These are phyloP conservation scores for Yamagishiella unicocca DNA, from an alignment of 139 green algal genomes.

Conservation along the genomic window DNA sequence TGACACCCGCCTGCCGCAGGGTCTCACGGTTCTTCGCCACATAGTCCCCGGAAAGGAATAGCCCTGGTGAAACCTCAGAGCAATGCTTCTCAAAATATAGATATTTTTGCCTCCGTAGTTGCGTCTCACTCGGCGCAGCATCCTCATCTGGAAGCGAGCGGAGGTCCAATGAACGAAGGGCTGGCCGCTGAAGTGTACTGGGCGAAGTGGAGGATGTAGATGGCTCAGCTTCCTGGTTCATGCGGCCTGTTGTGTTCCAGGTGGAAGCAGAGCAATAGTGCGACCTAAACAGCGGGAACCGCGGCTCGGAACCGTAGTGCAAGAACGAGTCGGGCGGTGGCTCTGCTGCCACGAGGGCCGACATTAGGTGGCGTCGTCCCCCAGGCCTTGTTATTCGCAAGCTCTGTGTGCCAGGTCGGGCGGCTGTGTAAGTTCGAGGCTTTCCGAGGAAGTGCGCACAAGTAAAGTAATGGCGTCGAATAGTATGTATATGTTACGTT, in stretches of 20 bases:
- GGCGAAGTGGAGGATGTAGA: not conserved
- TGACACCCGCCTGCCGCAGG: slow-evolving; percentile 84
- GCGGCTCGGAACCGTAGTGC: not conserved
- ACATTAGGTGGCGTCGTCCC: slow-evolving; percentile 1
- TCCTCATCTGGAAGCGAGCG: slow-evolving; percentile 66
- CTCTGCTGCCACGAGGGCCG: slow-evolving; percentile 19
- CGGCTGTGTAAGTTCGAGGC: too few species aligned
- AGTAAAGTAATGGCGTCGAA: too few species aligned
- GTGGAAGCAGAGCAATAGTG: slow-evolving; percentile 1
- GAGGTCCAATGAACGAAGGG: slow-evolving; percentile 65
- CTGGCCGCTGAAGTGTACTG: not conserved
- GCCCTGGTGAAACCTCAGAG: slow-evolving; percentile 76
- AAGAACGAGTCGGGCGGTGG: slow-evolving; percentile 20
- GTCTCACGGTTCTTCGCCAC: slow-evolving; percentile 86
- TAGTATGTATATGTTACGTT: too few species aligned
- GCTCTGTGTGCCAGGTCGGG: too few species aligned
- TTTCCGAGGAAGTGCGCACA: too few species aligned
- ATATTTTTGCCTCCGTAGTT: slow-evolving; percentile 79
- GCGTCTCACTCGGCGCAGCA: slow-evolving; percentile 70
- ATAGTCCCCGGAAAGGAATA: slow-evolving; percentile 89
- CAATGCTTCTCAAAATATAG: slow-evolving; percentile 81
- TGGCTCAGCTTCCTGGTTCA: not conserved
- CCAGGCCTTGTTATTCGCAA: not conserved
- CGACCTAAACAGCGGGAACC: slow-evolving; percentile 24
- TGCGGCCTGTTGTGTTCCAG: not conserved